Conservation (phyloP, 345 rosid genomes). For the Lenwebbia sp. region DNA sequence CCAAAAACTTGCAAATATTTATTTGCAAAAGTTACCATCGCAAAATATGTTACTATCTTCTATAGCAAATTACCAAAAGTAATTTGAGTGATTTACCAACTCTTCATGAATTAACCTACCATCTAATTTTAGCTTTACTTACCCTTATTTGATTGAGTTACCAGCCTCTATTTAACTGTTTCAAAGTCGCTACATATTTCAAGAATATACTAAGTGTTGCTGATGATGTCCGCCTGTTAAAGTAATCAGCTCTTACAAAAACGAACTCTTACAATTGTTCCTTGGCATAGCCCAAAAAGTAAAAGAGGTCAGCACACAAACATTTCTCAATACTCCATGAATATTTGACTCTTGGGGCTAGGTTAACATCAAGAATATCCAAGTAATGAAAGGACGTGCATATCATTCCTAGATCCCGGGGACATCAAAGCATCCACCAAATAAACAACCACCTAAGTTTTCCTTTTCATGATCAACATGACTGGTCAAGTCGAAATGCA, state of each 20-base stretch:
- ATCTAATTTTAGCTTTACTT: neutral
- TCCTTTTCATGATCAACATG: neutral
- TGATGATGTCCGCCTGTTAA: neutral
- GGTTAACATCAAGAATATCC: neutral
- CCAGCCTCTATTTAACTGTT: neutral
- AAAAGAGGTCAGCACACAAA: neutral
- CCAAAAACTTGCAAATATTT: neutral
- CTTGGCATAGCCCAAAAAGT: neutral
- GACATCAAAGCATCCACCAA: neutral
- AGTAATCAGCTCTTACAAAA: neutral
- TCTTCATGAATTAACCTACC: neutral
- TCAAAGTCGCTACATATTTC: neutral
- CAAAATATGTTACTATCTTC: neutral
- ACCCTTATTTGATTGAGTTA: neutral
- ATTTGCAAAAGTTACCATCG: neutral
- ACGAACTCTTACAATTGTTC: neutral
- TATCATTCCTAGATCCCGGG: neutral
- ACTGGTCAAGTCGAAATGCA: neutral
- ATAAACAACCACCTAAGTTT: neutral
- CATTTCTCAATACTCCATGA: neutral
- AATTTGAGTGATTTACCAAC: neutral
- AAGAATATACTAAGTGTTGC: neutral
- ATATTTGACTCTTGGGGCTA: neutral
- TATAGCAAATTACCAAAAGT: neutral
- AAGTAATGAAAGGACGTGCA: neutral